Evolutionary conservation across 345 rosid species (phyloP).

Genomic region (Microthlaspi erraticum): DNA sequence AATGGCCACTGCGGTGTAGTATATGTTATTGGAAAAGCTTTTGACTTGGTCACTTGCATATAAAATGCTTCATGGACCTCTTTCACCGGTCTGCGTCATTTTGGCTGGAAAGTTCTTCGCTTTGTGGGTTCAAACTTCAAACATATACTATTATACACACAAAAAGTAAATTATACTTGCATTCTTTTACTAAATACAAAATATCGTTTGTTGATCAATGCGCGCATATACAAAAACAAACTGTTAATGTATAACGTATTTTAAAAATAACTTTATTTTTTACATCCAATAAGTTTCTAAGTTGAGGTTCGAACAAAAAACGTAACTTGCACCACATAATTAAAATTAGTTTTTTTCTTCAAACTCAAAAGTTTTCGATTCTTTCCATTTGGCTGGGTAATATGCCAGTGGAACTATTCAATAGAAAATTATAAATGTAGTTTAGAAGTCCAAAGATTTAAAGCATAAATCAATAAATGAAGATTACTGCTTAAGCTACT

Average conservation of each 20-base stretch:
- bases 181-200: not conserved
- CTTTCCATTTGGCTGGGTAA: no score
- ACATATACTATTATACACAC: not conserved
- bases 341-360: no score
- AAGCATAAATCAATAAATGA: not conserved
- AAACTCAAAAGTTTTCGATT: no score
- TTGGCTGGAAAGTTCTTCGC: conserved; percentile 45
- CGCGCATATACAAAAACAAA: not conserved
- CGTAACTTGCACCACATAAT: no score
- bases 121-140: conserved; percentile 25
- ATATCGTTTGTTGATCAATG: not conserved
- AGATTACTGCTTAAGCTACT: not conserved
- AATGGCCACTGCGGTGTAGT: conserved; percentile 7
- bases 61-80: conserved; percentile 42
- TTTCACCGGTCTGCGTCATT: conserved; percentile 34
- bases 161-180: not conserved
- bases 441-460: not conserved
- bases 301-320: no score
- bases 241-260: not conserved
- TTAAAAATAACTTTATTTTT: not conserved
- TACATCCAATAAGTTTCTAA: no score
- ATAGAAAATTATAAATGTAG: not conserved
- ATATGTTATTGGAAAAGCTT: conserved; percentile 23
- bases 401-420: not conserved
- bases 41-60: conserved; percentile 28